A percentile compares a stretch with the other conserved stretches of the same genome.
Evolutionary conservation across 257 asterid genomes (phyloP).

Genomic region (Verbascum thapsus): DNA sequence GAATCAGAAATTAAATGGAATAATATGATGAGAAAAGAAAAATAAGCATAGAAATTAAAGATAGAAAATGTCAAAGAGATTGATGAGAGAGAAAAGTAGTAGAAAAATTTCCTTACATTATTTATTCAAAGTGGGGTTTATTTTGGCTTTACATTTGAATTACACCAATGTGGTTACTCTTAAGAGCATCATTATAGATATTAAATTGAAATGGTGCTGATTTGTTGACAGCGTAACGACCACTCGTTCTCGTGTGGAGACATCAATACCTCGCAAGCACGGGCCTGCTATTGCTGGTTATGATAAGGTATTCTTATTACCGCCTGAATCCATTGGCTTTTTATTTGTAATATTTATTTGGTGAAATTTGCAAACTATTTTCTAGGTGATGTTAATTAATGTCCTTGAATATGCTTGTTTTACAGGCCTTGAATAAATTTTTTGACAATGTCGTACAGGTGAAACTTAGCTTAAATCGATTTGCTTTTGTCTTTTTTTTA

Average conservation of each 20-base stretch:
- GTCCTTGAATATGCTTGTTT: slow-evolving; percentile 22
- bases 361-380: not conserved
- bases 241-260: slow-evolving; percentile 82
- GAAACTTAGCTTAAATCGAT: slow-evolving; percentile 12
- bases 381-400: slow-evolving; percentile 3
- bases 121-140: too few relatives aligned
- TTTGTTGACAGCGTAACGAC: slow-evolving; percentile 69
- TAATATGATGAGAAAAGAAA: too few relatives aligned
- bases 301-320: slow-evolving; percentile 66
- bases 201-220: slow-evolving; percentile 28
- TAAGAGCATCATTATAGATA: too few relatives aligned
- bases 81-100: too few relatives aligned
- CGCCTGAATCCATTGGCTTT: not conserved
- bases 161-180: too few relatives aligned
- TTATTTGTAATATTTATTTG: not conserved
- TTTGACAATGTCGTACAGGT: slow-evolving; percentile 85
- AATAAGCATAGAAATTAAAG: too few relatives aligned
- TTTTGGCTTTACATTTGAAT: too few relatives aligned
- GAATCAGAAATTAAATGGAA: too few relatives aligned
- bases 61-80: too few relatives aligned
- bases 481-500: slow-evolving; percentile 18
- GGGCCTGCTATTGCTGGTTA: slow-evolving; percentile 95
- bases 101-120: too few relatives aligned
- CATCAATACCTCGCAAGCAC: slow-evolving; percentile 97
- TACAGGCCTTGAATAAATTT: slow-evolving; percentile 88